Conservation (phyloP, 2,329 filamentous ascomycete species). For the Rhynchosporium secalis region DNA sequence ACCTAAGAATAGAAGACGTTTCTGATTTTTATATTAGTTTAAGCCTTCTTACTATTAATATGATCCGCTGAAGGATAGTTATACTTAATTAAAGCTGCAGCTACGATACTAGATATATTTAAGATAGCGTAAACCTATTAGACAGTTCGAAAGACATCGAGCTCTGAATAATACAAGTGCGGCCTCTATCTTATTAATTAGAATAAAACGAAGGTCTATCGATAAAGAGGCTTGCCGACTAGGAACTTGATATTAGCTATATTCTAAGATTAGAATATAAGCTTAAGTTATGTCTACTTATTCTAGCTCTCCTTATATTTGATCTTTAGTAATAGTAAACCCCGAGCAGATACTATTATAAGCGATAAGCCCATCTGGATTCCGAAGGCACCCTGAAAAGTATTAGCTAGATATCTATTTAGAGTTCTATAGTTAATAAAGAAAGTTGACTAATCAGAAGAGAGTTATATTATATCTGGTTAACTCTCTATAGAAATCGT, state of each 20-base stretch:
- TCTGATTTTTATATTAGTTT: conserved; percentile 26
- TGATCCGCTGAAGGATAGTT: conserved; percentile 24
- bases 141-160: conserved; percentile 23
- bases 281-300: conserved; percentile 31
- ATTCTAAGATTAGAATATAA: conserved; percentile 67
- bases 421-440: too few species aligned
- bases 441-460: too few species aligned
- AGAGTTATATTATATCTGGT: too few species aligned
- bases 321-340: conserved; percentile 62
- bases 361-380: conserved; percentile 58
- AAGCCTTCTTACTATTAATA: conserved; percentile 24
- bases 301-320: conserved; percentile 48
- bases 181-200: conserved; percentile 20
- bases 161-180: conserved; percentile 13
- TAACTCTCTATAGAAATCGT: too few species aligned
- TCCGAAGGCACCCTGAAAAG: conserved; percentile 52
- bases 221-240: conserved; percentile 49
- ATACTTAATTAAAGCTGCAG: conserved; percentile 24
- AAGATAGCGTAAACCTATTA: conserved; percentile 29
- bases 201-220: conserved; percentile 47
- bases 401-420: conserved; percentile 9
- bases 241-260: conserved; percentile 59
- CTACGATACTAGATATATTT: conserved; percentile 29
- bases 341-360: conserved; percentile 70
- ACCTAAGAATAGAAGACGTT: conserved; percentile 25